Conservation (phyloP, 2,329 filamentous ascomycete genomes). For the Fusarium caatingaense region DNA sequence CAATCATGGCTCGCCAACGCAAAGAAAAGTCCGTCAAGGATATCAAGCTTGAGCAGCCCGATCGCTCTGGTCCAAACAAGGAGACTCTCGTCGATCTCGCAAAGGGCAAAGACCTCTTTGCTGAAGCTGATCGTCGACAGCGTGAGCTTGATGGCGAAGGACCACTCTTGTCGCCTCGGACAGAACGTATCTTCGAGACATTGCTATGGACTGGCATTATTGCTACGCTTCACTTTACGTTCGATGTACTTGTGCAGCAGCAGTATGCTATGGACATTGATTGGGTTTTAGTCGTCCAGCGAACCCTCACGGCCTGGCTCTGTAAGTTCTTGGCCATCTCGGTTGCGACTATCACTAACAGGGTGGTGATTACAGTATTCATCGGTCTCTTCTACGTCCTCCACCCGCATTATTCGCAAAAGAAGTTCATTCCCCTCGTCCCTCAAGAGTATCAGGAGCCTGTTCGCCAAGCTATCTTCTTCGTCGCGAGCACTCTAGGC, state of each 20-base stretch:
- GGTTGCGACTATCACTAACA: conserved; percentile 4
- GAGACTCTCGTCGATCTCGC: conserved; percentile 81
- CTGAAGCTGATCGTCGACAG: conserved; percentile 57
- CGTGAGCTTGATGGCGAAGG: conserved; percentile 51
- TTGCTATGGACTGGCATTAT: conserved; percentile 71
- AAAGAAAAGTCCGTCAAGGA: conserved; percentile 60
- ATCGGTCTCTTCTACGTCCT: conserved; percentile 66
- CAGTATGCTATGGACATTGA: conserved; percentile 78
- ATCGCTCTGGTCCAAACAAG: conserved; percentile 69
- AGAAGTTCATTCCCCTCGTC: conserved; percentile 62
- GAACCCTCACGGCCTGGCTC: conserved; percentile 64
- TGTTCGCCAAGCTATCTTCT: conserved; percentile 72
- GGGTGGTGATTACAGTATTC: conserved; percentile 58
- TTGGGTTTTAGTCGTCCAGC: conserved; percentile 65
- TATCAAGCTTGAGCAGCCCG: conserved; percentile 75
- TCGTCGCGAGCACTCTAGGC: conserved; percentile 66
- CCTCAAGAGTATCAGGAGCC: conserved; percentile 58
- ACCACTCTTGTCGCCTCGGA: conserved; percentile 56
- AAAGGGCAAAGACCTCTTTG: conserved; percentile 70
- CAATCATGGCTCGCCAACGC: conserved; percentile 61
- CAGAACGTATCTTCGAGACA: conserved; percentile 66
- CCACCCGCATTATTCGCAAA: conserved; percentile 64
- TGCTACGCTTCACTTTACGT: conserved; percentile 78
- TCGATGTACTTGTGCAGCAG: conserved; percentile 82
- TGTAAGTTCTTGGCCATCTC: conserved; percentile 54